Conservation (phyloP, 2,329 filamentous ascomycete species). For the Aspergillus sojae region DNA sequence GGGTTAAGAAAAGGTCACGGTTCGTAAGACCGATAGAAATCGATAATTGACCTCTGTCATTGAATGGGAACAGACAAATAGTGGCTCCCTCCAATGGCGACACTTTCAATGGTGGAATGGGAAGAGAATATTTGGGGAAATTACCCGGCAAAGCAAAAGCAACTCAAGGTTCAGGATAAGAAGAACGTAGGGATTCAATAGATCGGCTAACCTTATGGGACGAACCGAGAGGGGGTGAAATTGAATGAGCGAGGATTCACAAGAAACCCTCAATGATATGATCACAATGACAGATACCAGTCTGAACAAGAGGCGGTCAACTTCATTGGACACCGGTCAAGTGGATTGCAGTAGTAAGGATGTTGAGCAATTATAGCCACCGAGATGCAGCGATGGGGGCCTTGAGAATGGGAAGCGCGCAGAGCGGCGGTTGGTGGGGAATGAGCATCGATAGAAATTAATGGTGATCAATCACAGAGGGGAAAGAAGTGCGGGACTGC, state of each 20-base stretch:
- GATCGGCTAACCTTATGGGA: constrained; percentile 11
- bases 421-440: neutral
- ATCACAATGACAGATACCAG: neutral
- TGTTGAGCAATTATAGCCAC: neutral
- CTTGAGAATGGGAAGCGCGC: neutral
- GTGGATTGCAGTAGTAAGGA: constrained; percentile 14
- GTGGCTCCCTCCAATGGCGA: neutral
- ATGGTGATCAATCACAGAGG: neutral
- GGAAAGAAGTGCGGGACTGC: neutral
- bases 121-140: neutral
- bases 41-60: neutral
- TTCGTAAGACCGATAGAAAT: constrained; percentile 15
- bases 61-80: constrained; percentile 4
- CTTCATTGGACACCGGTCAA: constrained; percentile 17
- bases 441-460: neutral
- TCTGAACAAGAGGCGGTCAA: constrained; percentile 13
- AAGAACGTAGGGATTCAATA: neutral
- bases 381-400: neutral
- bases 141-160: neutral
- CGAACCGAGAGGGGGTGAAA: constrained; percentile 9
- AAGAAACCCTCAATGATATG: neutral
- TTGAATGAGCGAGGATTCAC: neutral
- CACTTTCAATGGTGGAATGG: neutral
- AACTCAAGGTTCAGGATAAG: neutral
- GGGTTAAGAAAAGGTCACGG: neutral